These are phyloP conservation scores for Gossypium arboreum DNA, from an alignment of 345 rosid genomes.

Conservation along the genomic window DNA sequence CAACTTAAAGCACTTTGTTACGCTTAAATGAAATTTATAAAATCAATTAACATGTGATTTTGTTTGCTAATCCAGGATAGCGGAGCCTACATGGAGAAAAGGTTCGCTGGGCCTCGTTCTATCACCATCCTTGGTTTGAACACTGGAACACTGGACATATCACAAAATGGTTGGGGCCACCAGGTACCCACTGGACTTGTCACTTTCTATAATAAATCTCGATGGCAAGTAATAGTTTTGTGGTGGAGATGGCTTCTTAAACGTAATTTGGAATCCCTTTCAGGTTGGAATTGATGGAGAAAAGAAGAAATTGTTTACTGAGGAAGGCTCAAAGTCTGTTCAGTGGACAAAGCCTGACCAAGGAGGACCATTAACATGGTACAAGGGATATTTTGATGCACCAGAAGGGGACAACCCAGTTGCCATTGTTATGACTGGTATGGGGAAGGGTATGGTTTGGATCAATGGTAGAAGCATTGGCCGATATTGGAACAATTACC, in stretches of 20 bases:
- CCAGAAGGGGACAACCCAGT: constrained; percentile 64
- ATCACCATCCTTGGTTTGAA: constrained; percentile 64
- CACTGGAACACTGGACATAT: constrained; percentile 68
- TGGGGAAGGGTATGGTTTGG: constrained; percentile 88
- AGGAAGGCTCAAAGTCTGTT: constrained; percentile 46
- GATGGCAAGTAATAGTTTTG: not conserved
- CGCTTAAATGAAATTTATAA: not conserved
- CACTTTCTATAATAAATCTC: not conserved
- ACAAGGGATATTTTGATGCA: constrained; percentile 65
- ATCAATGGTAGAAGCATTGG: constrained; percentile 79
- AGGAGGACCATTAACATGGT: constrained; percentile 61
- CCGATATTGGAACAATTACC: constrained; percentile 70
- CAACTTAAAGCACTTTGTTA: not conserved
- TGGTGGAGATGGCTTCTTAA: not conserved
- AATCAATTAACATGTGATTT: not conserved
- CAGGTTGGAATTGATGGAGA: constrained; percentile 73
- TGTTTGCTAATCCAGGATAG: constrained; percentile 48
- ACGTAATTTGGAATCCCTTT: not conserved
- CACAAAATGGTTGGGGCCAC: constrained; percentile 63
- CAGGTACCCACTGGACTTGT: constrained; percentile 34
- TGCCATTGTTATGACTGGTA: constrained; percentile 46
- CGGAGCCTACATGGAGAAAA: constrained; percentile 82
- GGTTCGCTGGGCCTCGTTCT: constrained; percentile 68
- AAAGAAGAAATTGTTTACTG: constrained; percentile 34
- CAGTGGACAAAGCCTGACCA: constrained; percentile 38